Evolutionary conservation across 2,329 filamentous ascomycete genomes (phyloP).

Genomic region (Davidsoniella neocaledoniae): DNA sequence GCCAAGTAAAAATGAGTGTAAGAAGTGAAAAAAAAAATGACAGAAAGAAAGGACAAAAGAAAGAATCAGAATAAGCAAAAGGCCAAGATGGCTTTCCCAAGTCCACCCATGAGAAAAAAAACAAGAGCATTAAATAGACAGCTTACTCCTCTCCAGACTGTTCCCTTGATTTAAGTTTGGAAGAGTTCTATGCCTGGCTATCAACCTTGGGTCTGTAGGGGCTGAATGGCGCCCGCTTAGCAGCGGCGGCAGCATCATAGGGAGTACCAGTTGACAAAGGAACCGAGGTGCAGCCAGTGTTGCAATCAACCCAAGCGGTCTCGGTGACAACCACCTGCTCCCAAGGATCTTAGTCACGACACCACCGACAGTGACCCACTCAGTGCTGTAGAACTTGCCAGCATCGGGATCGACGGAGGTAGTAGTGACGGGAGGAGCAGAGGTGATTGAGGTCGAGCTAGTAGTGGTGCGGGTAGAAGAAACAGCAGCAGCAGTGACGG

Average conservation of each 20-base stretch:
- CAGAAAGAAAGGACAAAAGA: background rate
- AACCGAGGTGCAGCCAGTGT: constrained; percentile 22
- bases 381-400: constrained; percentile 28
- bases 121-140: no score
- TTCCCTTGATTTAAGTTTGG: background rate
- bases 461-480: background rate
- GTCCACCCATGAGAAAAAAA: no score
- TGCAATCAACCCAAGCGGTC: constrained; percentile 26
- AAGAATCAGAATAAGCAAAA: background rate
- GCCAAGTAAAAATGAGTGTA: background rate
- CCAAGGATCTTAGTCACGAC: constrained; percentile 41
- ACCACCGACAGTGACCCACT: constrained; percentile 33
- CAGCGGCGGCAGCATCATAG: constrained; percentile 11
- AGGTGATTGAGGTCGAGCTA: constrained; percentile 8
- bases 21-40: background rate
- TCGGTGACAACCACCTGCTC: constrained; percentile 38
- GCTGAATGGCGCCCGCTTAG: constrained; percentile 22
- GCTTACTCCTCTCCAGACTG: background rate
- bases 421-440: constrained; percentile 10
- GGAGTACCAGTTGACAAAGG: no score
- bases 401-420: constrained; percentile 21
- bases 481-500: background rate
- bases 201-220: constrained; percentile 21
- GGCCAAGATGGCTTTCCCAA: background rate
- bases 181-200: background rate